A percentile compares a stretch with the other conserved stretches of the same genome.
phyloP scores from a whole-genome alignment of 108 stramenopile species.

The Cyclotella distinguenda region DNA sequence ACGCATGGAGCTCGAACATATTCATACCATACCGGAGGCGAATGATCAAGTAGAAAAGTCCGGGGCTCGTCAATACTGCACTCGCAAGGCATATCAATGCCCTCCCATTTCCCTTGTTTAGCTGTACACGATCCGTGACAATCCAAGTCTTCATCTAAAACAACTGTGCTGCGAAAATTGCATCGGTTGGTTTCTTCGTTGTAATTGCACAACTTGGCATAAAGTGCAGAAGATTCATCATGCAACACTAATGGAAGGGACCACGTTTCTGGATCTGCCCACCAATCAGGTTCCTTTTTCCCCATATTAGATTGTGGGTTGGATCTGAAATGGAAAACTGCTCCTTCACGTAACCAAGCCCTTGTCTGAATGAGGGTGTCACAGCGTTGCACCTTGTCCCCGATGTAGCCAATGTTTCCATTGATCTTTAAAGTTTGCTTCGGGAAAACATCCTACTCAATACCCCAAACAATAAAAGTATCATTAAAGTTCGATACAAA shows the following conservation, averaged over 20 bases:
- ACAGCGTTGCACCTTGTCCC: conserved; percentile 17
- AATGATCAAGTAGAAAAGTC: conserved; percentile 34
- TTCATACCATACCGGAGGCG: conserved; percentile 33
- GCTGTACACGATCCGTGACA: conserved; percentile 31
- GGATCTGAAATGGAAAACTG: conserved; percentile 19
- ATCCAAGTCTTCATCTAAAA: conserved; percentile 21
- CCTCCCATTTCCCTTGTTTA: conserved; percentile 1
- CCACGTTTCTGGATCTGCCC: conserved; percentile 4
- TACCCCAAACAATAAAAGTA: too few species aligned
- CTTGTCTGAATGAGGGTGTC: neutral
- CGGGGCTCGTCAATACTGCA: conserved; percentile 30
- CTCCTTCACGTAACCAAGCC: conserved; percentile 37
- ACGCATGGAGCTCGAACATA: conserved; percentile 34
- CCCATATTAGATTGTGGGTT: conserved; percentile 19
- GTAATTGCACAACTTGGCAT: conserved; percentile 22
- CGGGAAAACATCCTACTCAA: conserved; percentile 27
- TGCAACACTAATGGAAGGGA: conserved; percentile 17
- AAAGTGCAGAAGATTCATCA: conserved; percentile 18
- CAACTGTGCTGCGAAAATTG: conserved; percentile 20
- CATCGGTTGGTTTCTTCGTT: conserved; percentile 12
- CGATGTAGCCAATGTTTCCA: conserved; percentile 11
- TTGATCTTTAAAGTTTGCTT: neutral
- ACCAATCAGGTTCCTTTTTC: conserved; percentile 31
- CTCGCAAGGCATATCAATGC: conserved; percentile 15
- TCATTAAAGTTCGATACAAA: too few species aligned